Evolutionary conservation across 768 basidiomycete genomes (phyloP).

Genomic region (Lentinula sp.): DNA sequence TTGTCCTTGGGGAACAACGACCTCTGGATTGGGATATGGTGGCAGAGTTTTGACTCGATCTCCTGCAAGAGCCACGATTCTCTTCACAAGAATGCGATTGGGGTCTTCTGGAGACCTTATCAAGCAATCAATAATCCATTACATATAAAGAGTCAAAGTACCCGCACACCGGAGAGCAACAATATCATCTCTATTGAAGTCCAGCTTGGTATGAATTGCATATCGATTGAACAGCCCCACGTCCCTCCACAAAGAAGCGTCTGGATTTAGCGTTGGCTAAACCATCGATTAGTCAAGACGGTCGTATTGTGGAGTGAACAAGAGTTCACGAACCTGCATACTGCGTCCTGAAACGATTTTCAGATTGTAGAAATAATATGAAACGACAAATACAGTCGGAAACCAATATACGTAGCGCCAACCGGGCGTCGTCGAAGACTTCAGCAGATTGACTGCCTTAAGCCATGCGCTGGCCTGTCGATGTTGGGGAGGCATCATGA

Average conservation of each 20-base stretch:
- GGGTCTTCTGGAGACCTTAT: constrained; percentile 55
- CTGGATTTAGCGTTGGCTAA: constrained; percentile 71
- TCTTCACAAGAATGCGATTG: constrained; percentile 52
- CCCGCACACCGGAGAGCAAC: constrained; percentile 50
- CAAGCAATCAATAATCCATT: neutral
- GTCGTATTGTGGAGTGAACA: neutral
- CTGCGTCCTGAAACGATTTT: constrained; percentile 56
- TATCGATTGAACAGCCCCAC: constrained; percentile 57
- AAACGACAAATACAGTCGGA: constrained; percentile 43
- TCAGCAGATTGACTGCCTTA: neutral
- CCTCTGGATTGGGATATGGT: constrained; percentile 52
- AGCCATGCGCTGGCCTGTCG: neutral
- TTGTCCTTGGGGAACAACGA: constrained; percentile 54
- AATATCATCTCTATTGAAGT: constrained; percentile 52
- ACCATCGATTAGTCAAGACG: constrained; percentile 10
- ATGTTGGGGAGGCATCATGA: neutral
- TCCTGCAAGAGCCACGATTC: constrained; percentile 58
- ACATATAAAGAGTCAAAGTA: neutral
- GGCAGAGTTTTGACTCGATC: constrained; percentile 64
- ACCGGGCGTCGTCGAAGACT: constrained; percentile 16
- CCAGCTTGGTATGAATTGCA: constrained; percentile 27
- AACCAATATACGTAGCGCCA: constrained; percentile 47
- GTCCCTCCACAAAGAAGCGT: constrained; percentile 56
- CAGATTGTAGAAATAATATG: constrained; percentile 44
- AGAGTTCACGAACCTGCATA: constrained; percentile 55